These are phyloP conservation scores for Rutstroemia sp. DNA, from an alignment of 2,329 filamentous ascomycete species.

Conservation along the genomic window DNA sequence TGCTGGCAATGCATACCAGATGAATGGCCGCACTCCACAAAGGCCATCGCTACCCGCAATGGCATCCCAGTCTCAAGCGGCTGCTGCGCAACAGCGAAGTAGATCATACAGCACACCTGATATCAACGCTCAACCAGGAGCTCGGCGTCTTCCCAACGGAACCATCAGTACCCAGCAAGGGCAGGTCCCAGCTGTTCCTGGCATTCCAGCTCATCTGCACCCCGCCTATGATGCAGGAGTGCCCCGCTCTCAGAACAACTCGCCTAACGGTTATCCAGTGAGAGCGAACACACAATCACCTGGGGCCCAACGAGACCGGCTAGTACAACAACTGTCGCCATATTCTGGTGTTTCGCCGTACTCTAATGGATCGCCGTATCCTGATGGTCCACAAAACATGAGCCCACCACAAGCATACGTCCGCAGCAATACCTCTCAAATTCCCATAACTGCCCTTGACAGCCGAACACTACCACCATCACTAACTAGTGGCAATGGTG, in stretches of 20 bases:
- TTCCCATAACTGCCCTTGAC: slow-evolving; percentile 28
- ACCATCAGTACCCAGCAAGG: slow-evolving; percentile 31
- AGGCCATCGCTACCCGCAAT: slow-evolving; percentile 75
- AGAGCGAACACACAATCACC: slow-evolving; percentile 66
- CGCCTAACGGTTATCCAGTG: slow-evolving; percentile 62
- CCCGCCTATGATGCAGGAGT: slow-evolving; percentile 53
- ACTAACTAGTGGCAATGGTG: slow-evolving; percentile 21
- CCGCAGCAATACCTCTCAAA: slow-evolving; percentile 22
- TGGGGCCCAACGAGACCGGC: slow-evolving; percentile 54
- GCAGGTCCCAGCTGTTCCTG: slow-evolving; percentile 62
- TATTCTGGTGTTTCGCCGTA: slow-evolving; percentile 9
- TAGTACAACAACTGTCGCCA: slow-evolving; percentile 26
- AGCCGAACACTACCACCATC: slow-evolving; percentile 39
- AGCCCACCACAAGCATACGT: slow-evolving; percentile 17
- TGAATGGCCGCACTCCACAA: slow-evolving; percentile 58
- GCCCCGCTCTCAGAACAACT: slow-evolving; percentile 74
- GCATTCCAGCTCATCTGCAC: slow-evolving; percentile 65
- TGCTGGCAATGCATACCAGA: slow-evolving; percentile 47
- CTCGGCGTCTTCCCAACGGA: slow-evolving; percentile 44
- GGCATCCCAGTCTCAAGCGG: slow-evolving; percentile 42
- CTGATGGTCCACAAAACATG: slow-evolving; percentile 8
- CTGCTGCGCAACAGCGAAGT: slow-evolving; percentile 52
- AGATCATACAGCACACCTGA: slow-evolving; percentile 94
- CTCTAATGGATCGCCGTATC: slow-evolving; percentile 29
- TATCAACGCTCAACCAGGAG: slow-evolving; percentile 61